phyloP scores from a whole-genome alignment of 2,329 filamentous ascomycete species.

The Emericellopsis atlantica region DNA sequence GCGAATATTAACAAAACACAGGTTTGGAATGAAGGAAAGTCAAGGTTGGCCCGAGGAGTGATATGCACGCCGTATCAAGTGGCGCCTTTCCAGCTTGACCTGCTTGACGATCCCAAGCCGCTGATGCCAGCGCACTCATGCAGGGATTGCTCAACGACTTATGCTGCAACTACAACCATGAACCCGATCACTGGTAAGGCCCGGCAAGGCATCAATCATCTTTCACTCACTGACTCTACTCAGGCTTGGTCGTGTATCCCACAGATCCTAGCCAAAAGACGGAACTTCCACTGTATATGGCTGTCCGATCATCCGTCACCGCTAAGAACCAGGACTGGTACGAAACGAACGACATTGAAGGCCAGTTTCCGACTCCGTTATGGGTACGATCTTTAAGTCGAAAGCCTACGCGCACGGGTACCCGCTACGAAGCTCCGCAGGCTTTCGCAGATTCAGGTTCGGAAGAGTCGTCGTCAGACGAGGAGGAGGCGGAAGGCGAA shows the following conservation, averaged over 20 bases:
- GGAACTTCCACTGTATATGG: constrained; percentile 32
- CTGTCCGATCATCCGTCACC: constrained; percentile 39
- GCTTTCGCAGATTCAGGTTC: too few species aligned
- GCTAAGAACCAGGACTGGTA: constrained; percentile 38
- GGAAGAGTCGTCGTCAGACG: constrained; percentile 8
- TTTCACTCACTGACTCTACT: not conserved
- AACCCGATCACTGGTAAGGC: constrained; percentile 34
- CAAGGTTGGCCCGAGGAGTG: constrained; percentile 35
- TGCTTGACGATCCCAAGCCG: constrained; percentile 15
- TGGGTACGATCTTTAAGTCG: constrained; percentile 22
- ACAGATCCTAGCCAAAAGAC: constrained; percentile 10
- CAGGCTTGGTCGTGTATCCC: constrained; percentile 33
- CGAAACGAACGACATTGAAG: constrained; percentile 28
- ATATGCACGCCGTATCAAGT: constrained; percentile 37
- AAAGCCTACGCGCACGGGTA: too few species aligned
- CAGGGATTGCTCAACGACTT: constrained; percentile 32
- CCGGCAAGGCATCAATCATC: not conserved
- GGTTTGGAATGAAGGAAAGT: constrained; percentile 26
- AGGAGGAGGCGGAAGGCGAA: constrained; percentile 10
- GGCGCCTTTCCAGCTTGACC: constrained; percentile 35
- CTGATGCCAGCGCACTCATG: constrained; percentile 21
- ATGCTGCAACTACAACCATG: constrained; percentile 18
- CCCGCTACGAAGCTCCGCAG: constrained; percentile 17
- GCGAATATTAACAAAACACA: constrained; percentile 8
- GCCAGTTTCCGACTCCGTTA: constrained; percentile 13